A percentile compares a stretch with the other conserved stretches of the same genome.
Conservation (phyloP, 78 protist species). For the Dictyostelium firmibasis region DNA sequence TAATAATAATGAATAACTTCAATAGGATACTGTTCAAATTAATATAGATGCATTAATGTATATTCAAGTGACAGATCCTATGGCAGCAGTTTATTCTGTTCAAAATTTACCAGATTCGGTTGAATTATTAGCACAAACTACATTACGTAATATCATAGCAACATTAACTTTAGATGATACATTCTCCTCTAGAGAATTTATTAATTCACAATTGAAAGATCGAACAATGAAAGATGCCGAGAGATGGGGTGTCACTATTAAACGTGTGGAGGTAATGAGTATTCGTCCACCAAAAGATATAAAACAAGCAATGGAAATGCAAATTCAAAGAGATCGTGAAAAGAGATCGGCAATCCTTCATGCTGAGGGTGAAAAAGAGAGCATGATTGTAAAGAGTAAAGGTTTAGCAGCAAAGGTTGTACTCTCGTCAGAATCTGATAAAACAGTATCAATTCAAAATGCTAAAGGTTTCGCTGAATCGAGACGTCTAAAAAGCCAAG, state of each 20-base stretch:
- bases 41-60: conserved; percentile 21
- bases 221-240: neutral
- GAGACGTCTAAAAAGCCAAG: neutral
- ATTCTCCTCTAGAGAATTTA: conserved; percentile 1
- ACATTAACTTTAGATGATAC: conserved; percentile 18
- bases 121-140: conserved; percentile 29
- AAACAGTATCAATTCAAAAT: conserved; percentile 12
- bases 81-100: conserved; percentile 10
- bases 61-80: conserved; percentile 9
- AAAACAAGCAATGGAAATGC: conserved; percentile 15
- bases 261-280: conserved; percentile 3
- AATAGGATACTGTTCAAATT: conserved; percentile 17
- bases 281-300: conserved; percentile 14
- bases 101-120: conserved; percentile 20
- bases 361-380: conserved; percentile 25
- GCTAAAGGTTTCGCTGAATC: conserved; percentile 21
- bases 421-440: conserved; percentile 2
- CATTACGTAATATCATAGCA: conserved; percentile 17
- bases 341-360: conserved; percentile 1
- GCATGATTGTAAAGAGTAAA: conserved; percentile 13
- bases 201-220: neutral
- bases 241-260: conserved; percentile 18
- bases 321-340: conserved; percentile 13
- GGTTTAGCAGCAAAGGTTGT: conserved; percentile 6
- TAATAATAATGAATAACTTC: no score